These are phyloP conservation scores for Neurospora sp. DNA, from an alignment of 495 filamentous ascomycete genomes.

Conservation along the genomic window DNA sequence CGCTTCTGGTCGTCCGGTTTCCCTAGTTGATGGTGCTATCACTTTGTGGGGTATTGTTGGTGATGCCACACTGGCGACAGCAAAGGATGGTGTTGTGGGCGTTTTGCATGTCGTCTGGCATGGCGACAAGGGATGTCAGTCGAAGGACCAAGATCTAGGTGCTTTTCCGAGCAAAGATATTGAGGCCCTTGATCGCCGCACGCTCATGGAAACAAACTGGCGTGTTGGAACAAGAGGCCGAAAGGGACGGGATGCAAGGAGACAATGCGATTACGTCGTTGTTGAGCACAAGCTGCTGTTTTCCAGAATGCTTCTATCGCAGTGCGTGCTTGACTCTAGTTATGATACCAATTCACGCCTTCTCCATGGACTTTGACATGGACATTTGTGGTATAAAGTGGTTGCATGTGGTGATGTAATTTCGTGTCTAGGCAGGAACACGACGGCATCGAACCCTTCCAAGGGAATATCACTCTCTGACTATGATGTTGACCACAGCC, in stretches of 20 bases:
- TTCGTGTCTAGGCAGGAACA: not conserved
- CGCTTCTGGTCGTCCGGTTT: slow-evolving; percentile 9
- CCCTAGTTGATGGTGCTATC: slow-evolving; percentile 10
- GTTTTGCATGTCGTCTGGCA: slow-evolving; percentile 38
- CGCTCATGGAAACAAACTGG: not conserved
- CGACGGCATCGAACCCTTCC: not conserved
- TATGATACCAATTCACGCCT: not conserved
- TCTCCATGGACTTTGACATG: not conserved
- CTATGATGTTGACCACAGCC: not conserved
- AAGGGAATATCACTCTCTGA: not conserved
- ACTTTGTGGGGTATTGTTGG: slow-evolving; percentile 9
- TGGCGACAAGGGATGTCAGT: slow-evolving; percentile 6
- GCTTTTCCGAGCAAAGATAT: not conserved
- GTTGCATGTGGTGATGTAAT: not conserved
- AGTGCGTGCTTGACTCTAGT: not conserved
- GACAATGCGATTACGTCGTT: slow-evolving; percentile 1
- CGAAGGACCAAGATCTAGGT: not conserved
- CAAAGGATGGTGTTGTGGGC: slow-evolving; percentile 30
- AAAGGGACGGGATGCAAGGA: not conserved
- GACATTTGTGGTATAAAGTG: not conserved
- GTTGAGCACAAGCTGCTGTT: not conserved
- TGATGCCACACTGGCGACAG: slow-evolving; percentile 12
- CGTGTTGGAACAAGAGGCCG: not conserved
- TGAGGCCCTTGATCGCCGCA: not conserved
- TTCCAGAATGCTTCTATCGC: not conserved